A percentile compares a stretch with the other conserved stretches of the same genome.
Conservation (phyloP, 2,329 filamentous ascomycete species). For the Sporothrix pseudoabietina region DNA sequence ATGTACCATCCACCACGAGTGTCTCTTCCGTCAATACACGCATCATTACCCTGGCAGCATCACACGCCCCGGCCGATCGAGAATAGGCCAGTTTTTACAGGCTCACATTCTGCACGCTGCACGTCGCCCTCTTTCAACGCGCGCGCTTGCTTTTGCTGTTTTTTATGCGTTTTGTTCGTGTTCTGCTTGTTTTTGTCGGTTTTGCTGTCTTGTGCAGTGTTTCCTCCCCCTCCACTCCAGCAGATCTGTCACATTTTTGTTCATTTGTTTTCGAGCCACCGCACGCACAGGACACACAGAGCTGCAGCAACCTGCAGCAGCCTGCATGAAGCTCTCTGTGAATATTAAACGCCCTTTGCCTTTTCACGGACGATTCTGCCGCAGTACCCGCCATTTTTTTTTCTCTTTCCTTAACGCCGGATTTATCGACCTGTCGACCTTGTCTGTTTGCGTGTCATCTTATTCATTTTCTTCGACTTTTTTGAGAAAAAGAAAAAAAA, state of each 20-base stretch:
- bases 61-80: slow-evolving; percentile 27
- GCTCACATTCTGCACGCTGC: slow-evolving; percentile 7
- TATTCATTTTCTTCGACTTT: not conserved
- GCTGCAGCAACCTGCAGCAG: slow-evolving; percentile 26
- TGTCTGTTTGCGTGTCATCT: not conserved
- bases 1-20: not conserved
- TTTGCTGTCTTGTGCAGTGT: slow-evolving; percentile 6
- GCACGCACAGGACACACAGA: slow-evolving; percentile 26
- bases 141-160: slow-evolving; percentile 11
- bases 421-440: not conserved
- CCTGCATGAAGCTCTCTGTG: slow-evolving; percentile 18
- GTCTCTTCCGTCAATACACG: slow-evolving; percentile 15
- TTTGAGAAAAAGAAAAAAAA: too few relatives aligned
- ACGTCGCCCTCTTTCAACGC: slow-evolving; percentile 10
- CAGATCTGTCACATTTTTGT: slow-evolving; percentile 30
- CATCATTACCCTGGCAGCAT: not conserved
- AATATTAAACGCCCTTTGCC: not conserved
- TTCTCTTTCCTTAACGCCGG: not conserved
- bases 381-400: slow-evolving; percentile 30
- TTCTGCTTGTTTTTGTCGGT: not conserved
- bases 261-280: slow-evolving; percentile 23
- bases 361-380: slow-evolving; percentile 29
- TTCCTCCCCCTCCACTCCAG: slow-evolving; percentile 9
- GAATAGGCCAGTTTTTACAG: slow-evolving; percentile 8
- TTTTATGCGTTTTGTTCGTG: not conserved